phyloP scores from a whole-genome alignment of 345 rosid genomes.

The Salix suchowensis region DNA sequence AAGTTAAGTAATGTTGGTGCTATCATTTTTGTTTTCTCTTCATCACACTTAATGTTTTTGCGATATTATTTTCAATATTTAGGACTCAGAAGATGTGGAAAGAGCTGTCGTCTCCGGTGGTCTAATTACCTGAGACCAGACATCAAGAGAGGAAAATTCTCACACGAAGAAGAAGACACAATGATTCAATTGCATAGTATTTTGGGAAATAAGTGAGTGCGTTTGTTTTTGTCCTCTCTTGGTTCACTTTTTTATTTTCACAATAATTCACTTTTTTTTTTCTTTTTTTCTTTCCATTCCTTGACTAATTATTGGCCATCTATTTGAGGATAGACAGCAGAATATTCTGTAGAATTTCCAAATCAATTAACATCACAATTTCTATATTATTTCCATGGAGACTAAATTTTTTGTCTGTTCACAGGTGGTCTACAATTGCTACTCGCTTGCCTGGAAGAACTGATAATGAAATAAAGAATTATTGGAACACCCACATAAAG shows the following conservation, averaged over 20 bases:
- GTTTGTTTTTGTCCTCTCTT: not conserved
- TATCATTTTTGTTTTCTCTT: not conserved
- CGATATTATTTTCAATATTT: not conserved
- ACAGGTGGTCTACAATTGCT: conserved; percentile 90
- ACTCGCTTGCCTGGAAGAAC: conserved; percentile 79
- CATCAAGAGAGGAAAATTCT: conserved; percentile 73
- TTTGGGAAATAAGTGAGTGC: conserved; percentile 71
- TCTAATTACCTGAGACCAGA: conserved; percentile 84
- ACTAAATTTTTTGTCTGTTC: not conserved
- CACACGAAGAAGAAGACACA: conserved; percentile 69
- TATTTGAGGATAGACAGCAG: not conserved
- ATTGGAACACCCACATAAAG: conserved; percentile 86
- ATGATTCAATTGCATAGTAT: conserved; percentile 68
- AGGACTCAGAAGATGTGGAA: conserved; percentile 68
- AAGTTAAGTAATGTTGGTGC: not conserved
- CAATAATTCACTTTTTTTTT: too few relatives aligned
- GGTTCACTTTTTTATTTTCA: not conserved
- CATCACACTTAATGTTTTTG: not conserved
- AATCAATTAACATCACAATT: not conserved
- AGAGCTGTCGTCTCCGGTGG: conserved; percentile 89
- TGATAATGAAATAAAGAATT: conserved; percentile 83
- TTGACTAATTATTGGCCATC: not conserved
- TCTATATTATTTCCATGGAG: not conserved
- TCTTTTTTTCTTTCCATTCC: not conserved
- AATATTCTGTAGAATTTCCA: not conserved